phyloP scores from a whole-genome alignment of 2,329 filamentous ascomycete species.

The Fusarium sp. region DNA sequence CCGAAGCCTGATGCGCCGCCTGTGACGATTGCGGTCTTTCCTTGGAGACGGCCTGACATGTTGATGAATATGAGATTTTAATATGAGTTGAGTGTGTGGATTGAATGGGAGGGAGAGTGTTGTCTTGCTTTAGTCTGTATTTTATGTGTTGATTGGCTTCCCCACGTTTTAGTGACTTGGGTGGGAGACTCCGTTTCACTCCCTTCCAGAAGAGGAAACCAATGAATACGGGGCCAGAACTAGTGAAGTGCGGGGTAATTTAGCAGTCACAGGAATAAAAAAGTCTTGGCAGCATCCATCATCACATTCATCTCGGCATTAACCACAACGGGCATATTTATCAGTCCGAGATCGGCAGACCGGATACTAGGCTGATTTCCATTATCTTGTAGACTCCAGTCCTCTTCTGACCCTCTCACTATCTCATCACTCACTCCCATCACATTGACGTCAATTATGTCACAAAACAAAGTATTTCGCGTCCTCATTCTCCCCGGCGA shows the following conservation, averaged over 20 bases:
- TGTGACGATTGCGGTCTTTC: conserved; percentile 52
- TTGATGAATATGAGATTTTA: not conserved
- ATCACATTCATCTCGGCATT: not conserved
- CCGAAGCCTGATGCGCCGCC: conserved; percentile 61
- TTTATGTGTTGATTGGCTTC: not conserved
- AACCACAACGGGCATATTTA: not conserved
- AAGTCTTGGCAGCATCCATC: not conserved
- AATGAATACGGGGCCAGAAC: not conserved
- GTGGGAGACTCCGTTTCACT: not conserved
- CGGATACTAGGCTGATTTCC: not conserved
- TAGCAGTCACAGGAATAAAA: conserved; percentile 10
- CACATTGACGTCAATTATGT: not conserved
- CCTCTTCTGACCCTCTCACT: not conserved
- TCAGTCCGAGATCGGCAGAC: not conserved
- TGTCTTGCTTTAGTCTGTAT: not conserved
- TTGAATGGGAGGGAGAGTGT: not conserved
- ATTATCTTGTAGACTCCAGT: not conserved
- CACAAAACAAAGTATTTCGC: conserved; percentile 23
- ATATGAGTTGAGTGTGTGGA: not conserved
- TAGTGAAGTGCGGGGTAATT: conserved; percentile 1
- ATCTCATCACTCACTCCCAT: not conserved
- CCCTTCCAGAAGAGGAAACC: not conserved
- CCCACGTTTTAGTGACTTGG: not conserved
- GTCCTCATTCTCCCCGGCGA: conserved; percentile 59
- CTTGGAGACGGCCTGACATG: conserved; percentile 50